Base-by-base conservation (phyloP, 108 stramenopile genomes). In the Thalassiosira profunda region DNA sequence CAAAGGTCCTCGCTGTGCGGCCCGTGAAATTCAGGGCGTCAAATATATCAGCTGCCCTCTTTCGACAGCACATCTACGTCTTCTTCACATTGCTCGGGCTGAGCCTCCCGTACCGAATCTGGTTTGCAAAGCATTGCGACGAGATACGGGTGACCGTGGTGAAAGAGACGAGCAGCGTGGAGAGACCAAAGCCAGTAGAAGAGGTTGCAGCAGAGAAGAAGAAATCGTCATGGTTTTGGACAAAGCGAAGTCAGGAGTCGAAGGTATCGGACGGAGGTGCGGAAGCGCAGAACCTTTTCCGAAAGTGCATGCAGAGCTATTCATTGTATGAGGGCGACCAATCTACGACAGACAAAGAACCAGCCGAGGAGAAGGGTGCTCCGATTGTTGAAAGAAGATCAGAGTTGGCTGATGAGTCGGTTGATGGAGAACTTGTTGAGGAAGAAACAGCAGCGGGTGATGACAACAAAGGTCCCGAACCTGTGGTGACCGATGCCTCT, bases 61-160 rank as follows among this genome's bases (percentile, higher is more conserved):
- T 87, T 54, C 76, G 83, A 14, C 73, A 74, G 29, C 77, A 85
- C 23, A 31, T 81, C 1, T 92, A 87, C 65, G 81, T 88, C 84
- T 11, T 87, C 23, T 84, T 78, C 51, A 92, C 89, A 8, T 62
- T 86, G 7, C 44, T 87, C 37, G 91, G 91, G 9, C 59, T 95
- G 37, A 90, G 88, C n/a, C 76, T 92, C 21, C 91, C 94, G 9
- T 92, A 88, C 74, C 79, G 94, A 25, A 76, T 89, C 18, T 89
- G 89, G 91, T 92, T 95, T 63, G 79, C 84, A 23, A 76, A 74
- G 21, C 86, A 89, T 28, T 95, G 94, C 73, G 91, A 95, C 67
- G 89, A 85, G 68, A 49, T 95, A 29, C 76, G 91, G 5, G 89
- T 95, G 0, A 77, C 86, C 0, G 72, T 95, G n/a, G 83, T 89